Evolutionary conservation across 1,284 basidiomycete genomes (phyloP).

Genomic region (Austroboletus novae-zelandiae): DNA sequence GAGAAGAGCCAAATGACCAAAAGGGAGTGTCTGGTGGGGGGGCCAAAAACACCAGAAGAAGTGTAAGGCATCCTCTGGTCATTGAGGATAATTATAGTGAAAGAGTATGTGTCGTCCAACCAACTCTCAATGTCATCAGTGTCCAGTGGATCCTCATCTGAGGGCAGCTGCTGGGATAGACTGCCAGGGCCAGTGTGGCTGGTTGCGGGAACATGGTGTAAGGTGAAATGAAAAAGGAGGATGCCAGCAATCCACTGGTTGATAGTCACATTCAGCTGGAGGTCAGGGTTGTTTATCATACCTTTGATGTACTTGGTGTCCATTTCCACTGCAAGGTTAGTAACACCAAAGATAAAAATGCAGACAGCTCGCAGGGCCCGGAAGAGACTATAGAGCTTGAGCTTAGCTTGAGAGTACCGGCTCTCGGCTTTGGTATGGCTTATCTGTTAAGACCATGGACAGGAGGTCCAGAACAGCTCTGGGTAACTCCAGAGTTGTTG

Average conservation of each 20-base stretch:
- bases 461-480: too few relatives aligned
- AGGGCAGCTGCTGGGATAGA: background rate
- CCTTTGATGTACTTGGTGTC: constrained; percentile 9
- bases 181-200: constrained; percentile 31
- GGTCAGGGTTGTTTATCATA: constrained; percentile 12
- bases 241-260: constrained; percentile 43
- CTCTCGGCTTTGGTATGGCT: background rate
- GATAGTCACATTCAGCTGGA: constrained; percentile 32
- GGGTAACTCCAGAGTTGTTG: too few relatives aligned
- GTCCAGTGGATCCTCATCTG: background rate
- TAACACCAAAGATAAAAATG: background rate
- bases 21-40: too few relatives aligned
- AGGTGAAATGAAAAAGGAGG: constrained; percentile 33
- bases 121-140: background rate
- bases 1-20: too few relatives aligned
- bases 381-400: background rate
- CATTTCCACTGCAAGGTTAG: constrained; percentile 1
- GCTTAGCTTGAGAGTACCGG: background rate
- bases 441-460: too few relatives aligned
- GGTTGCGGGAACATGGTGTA: constrained; percentile 27
- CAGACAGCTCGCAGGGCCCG: background rate
- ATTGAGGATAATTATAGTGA: background rate
- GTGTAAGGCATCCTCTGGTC: background rate
- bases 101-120: background rate
- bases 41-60: too few relatives aligned